Evolutionary conservation across 2,329 filamentous ascomycete genomes (phyloP), one percentile per base, ranked within the genome.

Genomic region (Xylaria sp.): DNA sequence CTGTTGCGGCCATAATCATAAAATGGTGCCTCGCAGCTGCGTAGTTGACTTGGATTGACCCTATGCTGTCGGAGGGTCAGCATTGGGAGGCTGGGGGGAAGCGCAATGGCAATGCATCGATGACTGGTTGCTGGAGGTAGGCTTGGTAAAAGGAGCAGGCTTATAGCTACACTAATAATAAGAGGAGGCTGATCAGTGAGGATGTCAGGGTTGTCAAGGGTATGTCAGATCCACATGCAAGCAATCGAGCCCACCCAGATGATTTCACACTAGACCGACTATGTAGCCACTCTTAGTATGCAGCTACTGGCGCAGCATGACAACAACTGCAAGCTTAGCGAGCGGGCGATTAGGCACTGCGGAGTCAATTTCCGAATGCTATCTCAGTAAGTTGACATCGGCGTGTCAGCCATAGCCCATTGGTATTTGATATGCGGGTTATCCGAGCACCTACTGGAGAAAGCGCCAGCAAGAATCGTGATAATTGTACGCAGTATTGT

Each of bases 1-100:
- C 77, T 56, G 76, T 79, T 20, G 77, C 77, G 61, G 77, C 77
- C 77, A 79, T 79, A 36, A 60, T 77, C 40, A 64, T 72, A 48
- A 65, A 70, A 59, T 59, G 59, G 60, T 63, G 59, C 28, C 65
- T 63, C 54, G 65, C 59, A 56, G 58, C 40, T 49, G 38, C 64
- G 56, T 33, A 23, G 58, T 64, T 44, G 63, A 66, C 38, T 59
- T 31, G 63, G 59, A 42, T 46, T 53, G 62, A 42, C 70, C 51
- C 54, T 66, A 46, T 63, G 66, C 62, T 68, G 60, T 65, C 38
- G 54, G 58, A 26, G 63, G 33, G 66, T 68, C 68, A 68, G 70
- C 70, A 71, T 68, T 63, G 68, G 57, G 63, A 69, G 58, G 54
- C 59, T 57, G 59, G 61, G 51, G 36, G 59, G 46, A 49, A 20